Evolutionary conservation across 2,329 filamentous ascomycete species (phyloP).

Genomic region (Sporothrix phasma): DNA sequence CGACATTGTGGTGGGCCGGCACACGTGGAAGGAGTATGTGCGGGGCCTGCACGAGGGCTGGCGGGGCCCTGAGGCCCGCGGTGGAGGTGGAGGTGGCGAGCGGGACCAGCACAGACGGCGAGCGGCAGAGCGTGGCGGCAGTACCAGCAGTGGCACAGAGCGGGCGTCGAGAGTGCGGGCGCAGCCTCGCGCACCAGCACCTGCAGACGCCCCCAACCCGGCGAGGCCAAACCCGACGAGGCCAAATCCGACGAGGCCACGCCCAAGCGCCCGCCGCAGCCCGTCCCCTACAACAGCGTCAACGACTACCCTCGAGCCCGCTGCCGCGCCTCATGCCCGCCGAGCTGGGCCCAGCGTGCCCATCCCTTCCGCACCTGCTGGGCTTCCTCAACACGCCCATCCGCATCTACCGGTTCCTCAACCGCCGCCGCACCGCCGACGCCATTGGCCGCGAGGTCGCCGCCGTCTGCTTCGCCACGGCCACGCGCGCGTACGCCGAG

Average conservation of each 20-base stretch:
- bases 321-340: constrained; percentile 57
- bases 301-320: constrained; percentile 56
- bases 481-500: constrained; percentile 41
- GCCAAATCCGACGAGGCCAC: constrained; percentile 32
- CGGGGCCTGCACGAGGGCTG: constrained; percentile 91
- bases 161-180: constrained; percentile 15
- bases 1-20: constrained; percentile 79
- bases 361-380: constrained; percentile 75
- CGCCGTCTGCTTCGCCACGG: constrained; percentile 61
- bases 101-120: constrained; percentile 27
- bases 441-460: constrained; percentile 80
- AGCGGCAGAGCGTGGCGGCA: not conserved
- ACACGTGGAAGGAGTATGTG: constrained; percentile 97
- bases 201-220: constrained; percentile 5
- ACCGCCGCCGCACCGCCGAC: constrained; percentile 74
- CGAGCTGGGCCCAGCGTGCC: constrained; percentile 60
- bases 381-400: constrained; percentile 86
- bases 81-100: constrained; percentile 12
- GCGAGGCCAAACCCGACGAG: constrained; percentile 18
- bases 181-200: constrained; percentile 10
- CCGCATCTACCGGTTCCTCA: constrained; percentile 80
- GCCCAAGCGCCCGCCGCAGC: constrained; percentile 50
- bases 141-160: constrained; percentile 32
- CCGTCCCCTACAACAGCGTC: constrained; percentile 63
- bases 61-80: constrained; percentile 55